phyloP scores from a whole-genome alignment of 2,329 filamentous ascomycete species.

The Botrytis cinerea region DNA sequence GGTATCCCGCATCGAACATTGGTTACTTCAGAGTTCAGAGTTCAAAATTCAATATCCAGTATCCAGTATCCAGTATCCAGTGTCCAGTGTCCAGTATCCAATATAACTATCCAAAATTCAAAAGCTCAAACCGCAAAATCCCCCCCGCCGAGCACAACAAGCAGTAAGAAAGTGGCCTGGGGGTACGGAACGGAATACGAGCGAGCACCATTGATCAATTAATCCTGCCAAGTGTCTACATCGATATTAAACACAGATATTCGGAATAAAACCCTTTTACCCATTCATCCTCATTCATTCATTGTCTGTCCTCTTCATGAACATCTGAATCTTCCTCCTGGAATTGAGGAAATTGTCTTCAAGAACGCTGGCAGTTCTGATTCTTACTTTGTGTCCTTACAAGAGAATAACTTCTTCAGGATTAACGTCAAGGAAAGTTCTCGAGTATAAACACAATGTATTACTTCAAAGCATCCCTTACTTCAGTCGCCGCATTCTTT shows the following conservation, averaged over 20 bases:
- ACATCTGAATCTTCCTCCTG: constrained; percentile 9
- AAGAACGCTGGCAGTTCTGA: constrained; percentile 23
- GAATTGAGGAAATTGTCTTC: constrained; percentile 9
- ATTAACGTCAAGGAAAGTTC: not conserved
- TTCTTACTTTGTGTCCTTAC: not conserved
- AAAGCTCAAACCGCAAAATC: too few species aligned
- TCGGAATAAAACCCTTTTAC: not conserved
- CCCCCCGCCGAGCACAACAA: too few species aligned
- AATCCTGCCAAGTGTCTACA: constrained; percentile 19
- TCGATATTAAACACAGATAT: not conserved
- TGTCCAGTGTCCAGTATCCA: too few species aligned
- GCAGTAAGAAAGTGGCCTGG: not conserved
- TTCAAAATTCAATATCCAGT: too few species aligned
- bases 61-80: too few species aligned
- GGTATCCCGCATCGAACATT: too few species aligned
- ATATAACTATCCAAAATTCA: too few species aligned
- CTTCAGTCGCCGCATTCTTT: constrained; percentile 36
- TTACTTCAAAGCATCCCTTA: constrained; percentile 31
- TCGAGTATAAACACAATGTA: constrained; percentile 10
- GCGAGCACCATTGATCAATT: not conserved
- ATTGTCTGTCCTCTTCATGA: constrained; percentile 14
- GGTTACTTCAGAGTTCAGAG: not conserved
- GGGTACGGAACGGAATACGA: not conserved
- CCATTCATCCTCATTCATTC: not conserved
- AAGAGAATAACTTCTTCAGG: not conserved